Evolutionary conservation across 306 rosid species (phyloP).

Genomic region (Fagus crenata): DNA sequence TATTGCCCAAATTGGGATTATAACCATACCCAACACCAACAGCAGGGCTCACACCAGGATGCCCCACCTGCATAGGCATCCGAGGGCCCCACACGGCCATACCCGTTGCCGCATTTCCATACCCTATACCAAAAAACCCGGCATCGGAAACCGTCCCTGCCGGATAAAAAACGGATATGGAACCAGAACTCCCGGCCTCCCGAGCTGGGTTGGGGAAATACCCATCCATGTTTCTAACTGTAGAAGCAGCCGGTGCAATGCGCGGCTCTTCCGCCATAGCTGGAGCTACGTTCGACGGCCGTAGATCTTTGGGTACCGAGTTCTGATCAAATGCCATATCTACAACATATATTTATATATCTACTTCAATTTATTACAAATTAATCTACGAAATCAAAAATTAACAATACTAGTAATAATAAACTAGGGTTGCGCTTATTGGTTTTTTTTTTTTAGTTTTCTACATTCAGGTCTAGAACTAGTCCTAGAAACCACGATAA

Average conservation of each 20-base stretch:
- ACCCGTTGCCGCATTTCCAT: constrained; percentile 66
- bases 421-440: constrained; percentile 12
- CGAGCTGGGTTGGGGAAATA: constrained; percentile 37
- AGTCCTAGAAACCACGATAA: constrained; percentile 32
- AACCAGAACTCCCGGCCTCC: constrained; percentile 38
- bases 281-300: constrained; percentile 58
- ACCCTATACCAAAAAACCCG: constrained; percentile 54
- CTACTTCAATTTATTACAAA: constrained; percentile 18
- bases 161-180: constrained; percentile 46
- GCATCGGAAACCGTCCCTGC: constrained; percentile 43
- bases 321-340: constrained; percentile 83
- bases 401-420: constrained; percentile 3
- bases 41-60: constrained; percentile 47
- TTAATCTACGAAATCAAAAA: constrained; percentile 19
- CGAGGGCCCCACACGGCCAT: constrained; percentile 57
- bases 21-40: constrained; percentile 44
- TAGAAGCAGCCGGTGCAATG: constrained; percentile 39
- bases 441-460: neutral
- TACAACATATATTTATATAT: constrained; percentile 8
- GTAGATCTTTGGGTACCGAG: constrained; percentile 53
- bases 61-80: constrained; percentile 40
- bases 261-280: constrained; percentile 60
- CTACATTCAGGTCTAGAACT: too few species aligned
- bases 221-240: constrained; percentile 36
- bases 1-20: constrained; percentile 38